These are phyloP conservation scores for Paraphoma sp. DNA, from an alignment of 2,329 filamentous ascomycete species.

Conservation along the genomic window DNA sequence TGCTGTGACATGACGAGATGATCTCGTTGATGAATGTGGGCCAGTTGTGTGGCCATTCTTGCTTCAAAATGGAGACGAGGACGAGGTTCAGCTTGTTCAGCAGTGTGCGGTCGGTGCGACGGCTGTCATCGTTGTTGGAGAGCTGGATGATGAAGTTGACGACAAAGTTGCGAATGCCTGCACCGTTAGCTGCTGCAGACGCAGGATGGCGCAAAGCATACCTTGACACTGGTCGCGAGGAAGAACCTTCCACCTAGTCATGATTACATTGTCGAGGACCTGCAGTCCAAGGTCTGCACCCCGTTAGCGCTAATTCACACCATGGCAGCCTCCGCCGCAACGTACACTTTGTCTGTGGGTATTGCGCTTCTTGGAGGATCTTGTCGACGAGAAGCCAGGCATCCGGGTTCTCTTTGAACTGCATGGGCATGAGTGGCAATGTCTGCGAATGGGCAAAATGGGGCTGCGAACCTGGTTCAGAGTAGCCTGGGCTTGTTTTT, in stretches of 20 bases:
- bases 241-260: slow-evolving; percentile 98
- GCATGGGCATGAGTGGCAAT: slow-evolving; percentile 27
- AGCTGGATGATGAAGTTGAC: slow-evolving; percentile 98
- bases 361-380: slow-evolving; percentile 90
- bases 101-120: slow-evolving; percentile 84
- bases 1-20: slow-evolving; percentile 93
- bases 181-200: slow-evolving; percentile 9
- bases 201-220: slow-evolving; percentile 46
- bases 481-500: slow-evolving; percentile 93
- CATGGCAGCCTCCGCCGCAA: slow-evolving; percentile 19
- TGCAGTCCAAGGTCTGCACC: slow-evolving; percentile 84
- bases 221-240: slow-evolving; percentile 95
- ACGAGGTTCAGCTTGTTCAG: slow-evolving; percentile 99
- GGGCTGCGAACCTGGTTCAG: slow-evolving; percentile 79
- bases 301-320: slow-evolving; percentile 39
- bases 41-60: slow-evolving; percentile 99
- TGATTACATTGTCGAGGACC: slow-evolving; percentile 97
- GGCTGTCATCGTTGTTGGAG: slow-evolving; percentile 86
- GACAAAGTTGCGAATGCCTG: slow-evolving; percentile 98
- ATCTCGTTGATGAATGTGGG: slow-evolving; percentile 99
- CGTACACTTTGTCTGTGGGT: slow-evolving; percentile 95
- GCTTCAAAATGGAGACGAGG: slow-evolving; percentile 95
- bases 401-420: slow-evolving; percentile 99
- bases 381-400: slow-evolving; percentile 97
- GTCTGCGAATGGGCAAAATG: slow-evolving; percentile 8